A percentile compares a stretch with the other conserved stretches of the same genome.
phyloP scores from a whole-genome alignment of 78 protist species.

The Diacronema lutheri region DNA sequence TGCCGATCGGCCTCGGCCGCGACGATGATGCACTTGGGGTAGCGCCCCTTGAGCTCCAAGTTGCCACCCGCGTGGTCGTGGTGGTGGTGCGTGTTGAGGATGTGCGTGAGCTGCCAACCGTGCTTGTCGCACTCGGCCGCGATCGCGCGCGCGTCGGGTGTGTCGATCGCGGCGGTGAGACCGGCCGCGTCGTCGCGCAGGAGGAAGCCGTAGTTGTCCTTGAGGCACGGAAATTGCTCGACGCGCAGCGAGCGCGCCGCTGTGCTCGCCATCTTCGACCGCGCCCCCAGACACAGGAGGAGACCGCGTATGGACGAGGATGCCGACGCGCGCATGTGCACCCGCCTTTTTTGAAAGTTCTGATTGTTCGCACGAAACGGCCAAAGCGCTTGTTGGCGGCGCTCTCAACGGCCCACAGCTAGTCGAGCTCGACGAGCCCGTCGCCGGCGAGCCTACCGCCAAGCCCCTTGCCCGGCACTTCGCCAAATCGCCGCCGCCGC shows the following conservation, averaged over 20 bases:
- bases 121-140: not conserved
- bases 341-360: too few relatives aligned
- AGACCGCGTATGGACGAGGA: too few relatives aligned
- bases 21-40: not conserved
- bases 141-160: slow-evolving; percentile 1
- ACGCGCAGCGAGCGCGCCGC: not conserved
- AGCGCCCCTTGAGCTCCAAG: not conserved
- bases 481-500: too few relatives aligned
- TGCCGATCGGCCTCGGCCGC: not conserved
- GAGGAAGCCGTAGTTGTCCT: slow-evolving; percentile 17
- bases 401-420: too few relatives aligned
- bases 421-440: too few relatives aligned
- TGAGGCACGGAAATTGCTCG: not conserved
- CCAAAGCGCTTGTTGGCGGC: too few relatives aligned
- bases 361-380: too few relatives aligned
- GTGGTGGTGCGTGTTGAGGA: slow-evolving; percentile 15
- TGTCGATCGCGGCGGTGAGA: slow-evolving; percentile 9
- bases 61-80: slow-evolving; percentile 5
- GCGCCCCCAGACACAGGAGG: too few relatives aligned
- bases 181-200: not conserved
- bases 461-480: too few relatives aligned
- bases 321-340: too few relatives aligned
- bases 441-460: too few relatives aligned
- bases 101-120: slow-evolving; percentile 16
- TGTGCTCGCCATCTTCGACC: too few relatives aligned